A percentile compares a stretch with the other conserved stretches of the same genome.
Conservation (phyloP, 2,329 filamentous ascomycete genomes). For the Colletotrichum sp. region DNA sequence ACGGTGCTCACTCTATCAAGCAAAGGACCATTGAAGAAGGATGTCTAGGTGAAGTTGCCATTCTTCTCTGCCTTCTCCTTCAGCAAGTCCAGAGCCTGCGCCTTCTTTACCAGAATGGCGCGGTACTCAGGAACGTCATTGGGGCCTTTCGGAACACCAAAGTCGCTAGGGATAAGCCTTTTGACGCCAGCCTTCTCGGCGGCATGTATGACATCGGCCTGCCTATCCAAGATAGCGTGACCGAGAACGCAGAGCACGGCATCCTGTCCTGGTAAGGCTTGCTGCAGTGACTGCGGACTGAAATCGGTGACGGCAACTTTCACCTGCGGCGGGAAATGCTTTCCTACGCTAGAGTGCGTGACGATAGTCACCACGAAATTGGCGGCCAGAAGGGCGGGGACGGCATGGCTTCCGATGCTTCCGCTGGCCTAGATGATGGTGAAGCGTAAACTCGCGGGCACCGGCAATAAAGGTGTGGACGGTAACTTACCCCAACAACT, state of each 20-base stretch:
- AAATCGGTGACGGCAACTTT: not conserved
- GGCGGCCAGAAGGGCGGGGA: not conserved
- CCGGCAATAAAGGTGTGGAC: accelerated
- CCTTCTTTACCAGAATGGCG: not conserved
- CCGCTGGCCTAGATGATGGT: not conserved
- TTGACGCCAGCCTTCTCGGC: not conserved
- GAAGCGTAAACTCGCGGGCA: accelerated
- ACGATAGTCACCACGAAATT: not conserved
- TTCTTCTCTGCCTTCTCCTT: not conserved
- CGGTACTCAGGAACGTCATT: not conserved
- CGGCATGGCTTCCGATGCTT: not conserved
- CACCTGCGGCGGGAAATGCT: not conserved
- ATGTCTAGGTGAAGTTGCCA: not conserved
- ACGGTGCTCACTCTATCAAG: not conserved
- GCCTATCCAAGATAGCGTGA: not conserved
- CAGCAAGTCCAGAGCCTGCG: accelerated
- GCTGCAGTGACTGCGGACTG: not conserved
- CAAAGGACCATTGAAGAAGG: not conserved
- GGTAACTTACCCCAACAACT: not conserved
- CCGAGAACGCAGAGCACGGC: not conserved
- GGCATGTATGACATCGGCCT: not conserved
- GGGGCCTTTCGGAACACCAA: not conserved
- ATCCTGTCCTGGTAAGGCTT: not conserved
- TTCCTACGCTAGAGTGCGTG: not conserved
- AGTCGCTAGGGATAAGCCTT: not conserved